Evolutionary conservation across 106 monocot species (phyloP).

Genomic region (Ottelia alismoides): DNA sequence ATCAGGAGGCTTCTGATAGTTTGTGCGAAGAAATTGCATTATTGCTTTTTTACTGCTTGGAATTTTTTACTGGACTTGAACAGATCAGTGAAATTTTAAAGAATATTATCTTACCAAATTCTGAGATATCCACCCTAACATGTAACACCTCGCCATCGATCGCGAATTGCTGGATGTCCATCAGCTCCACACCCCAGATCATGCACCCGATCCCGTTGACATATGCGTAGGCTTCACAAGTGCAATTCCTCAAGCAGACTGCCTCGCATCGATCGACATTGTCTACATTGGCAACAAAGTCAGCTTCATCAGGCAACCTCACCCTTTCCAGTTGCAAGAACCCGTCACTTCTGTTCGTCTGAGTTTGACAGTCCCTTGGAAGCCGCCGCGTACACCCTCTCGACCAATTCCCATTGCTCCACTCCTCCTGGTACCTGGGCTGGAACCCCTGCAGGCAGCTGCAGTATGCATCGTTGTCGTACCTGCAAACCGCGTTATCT

Average conservation of each 20-base stretch:
- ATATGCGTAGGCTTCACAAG: background rate
- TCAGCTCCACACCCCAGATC: background rate
- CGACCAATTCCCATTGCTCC: constrained; percentile 1
- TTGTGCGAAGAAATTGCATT: background rate
- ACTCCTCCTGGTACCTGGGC: background rate
- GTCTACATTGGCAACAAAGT: background rate
- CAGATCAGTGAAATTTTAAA: background rate
- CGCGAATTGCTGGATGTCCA: background rate
- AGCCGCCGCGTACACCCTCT: background rate
- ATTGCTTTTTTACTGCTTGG: background rate
- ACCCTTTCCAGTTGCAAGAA: background rate
- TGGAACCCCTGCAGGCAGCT: background rate
- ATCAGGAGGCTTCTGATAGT: too few relatives aligned
- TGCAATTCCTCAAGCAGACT: background rate
- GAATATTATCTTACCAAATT: background rate
- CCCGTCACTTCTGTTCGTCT: background rate
- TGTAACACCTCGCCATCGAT: background rate
- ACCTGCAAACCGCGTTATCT: background rate
- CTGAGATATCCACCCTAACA: background rate
- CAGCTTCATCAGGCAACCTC: background rate
- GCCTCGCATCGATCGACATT: background rate
- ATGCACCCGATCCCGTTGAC: constrained; percentile 3
- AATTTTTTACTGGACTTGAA: background rate
- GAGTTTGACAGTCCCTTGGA: background rate
- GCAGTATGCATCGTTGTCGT: background rate